Evolutionary conservation across 140 eudicot genomes (phyloP).

Genomic region (Eryngium alpinum): DNA sequence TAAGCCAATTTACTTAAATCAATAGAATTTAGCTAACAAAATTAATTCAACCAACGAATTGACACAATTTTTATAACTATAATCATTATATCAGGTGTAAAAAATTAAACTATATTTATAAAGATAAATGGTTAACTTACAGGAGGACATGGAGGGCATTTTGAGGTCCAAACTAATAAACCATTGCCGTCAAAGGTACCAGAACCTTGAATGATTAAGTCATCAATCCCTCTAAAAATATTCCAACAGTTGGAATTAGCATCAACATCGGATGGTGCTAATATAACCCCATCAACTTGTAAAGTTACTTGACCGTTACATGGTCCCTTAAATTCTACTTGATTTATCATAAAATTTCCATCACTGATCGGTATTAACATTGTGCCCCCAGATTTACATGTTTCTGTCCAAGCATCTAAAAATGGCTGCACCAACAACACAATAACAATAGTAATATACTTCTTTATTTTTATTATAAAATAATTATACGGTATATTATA

Average conservation of each 20-base stretch:
- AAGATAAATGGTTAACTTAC: background rate
- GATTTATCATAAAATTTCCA: background rate
- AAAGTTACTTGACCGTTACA: background rate
- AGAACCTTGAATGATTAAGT: background rate
- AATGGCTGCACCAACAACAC: background rate
- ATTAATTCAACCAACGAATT: no score
- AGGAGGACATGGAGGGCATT: background rate
- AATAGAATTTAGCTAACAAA: no score
- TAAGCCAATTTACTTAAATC: no score
- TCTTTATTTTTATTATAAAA: background rate
- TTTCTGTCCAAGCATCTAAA: background rate
- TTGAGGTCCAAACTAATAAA: background rate
- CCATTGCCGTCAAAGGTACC: constrained; percentile 13
- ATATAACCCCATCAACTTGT: constrained; percentile 2
- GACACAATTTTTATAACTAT: no score
- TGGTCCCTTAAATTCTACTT: background rate
- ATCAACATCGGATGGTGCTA: background rate
- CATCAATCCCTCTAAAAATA: background rate
- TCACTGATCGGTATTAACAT: constrained; percentile 5
- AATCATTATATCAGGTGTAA: no score
- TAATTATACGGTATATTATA: background rate
- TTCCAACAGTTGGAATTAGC: background rate
- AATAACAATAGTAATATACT: no score
- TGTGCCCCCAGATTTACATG: background rate
- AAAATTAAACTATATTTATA: background rate